These are phyloP conservation scores for Alternaria conjuncta DNA, from an alignment of 2,329 filamentous ascomycete genomes.

Conservation along the genomic window DNA sequence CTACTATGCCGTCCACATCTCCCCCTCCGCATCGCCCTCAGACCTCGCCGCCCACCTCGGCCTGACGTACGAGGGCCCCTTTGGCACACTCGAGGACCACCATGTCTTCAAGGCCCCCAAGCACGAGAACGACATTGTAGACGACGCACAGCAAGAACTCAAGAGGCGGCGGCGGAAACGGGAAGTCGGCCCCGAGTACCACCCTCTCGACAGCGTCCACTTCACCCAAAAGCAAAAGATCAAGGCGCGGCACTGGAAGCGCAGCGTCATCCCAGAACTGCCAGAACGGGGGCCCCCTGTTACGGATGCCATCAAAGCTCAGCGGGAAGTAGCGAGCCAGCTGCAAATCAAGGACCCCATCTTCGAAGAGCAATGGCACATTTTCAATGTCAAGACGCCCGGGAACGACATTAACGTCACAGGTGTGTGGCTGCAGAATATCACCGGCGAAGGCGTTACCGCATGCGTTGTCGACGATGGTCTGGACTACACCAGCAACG, in stretches of 20 bases:
- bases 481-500: constrained; percentile 91
- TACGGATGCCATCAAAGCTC: constrained; percentile 57
- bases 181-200: constrained; percentile 49
- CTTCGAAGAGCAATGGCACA: constrained; percentile 93
- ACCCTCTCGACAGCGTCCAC: constrained; percentile 75
- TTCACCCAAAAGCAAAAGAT: constrained; percentile 80
- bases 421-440: constrained; percentile 85
- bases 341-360: constrained; percentile 88
- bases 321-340: constrained; percentile 53
- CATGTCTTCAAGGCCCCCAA: constrained; percentile 80
- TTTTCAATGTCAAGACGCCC: constrained; percentile 79
- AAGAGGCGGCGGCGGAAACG: constrained; percentile 69
- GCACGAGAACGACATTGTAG: constrained; percentile 61
- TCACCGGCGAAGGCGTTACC: constrained; percentile 87
- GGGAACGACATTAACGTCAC: constrained; percentile 98
- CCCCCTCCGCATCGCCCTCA: constrained; percentile 67
- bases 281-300: constrained; percentile 30
- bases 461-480: constrained; percentile 97
- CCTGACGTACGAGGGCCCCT: constrained; percentile 77
- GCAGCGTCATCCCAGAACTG: constrained; percentile 48
- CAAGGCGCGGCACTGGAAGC: constrained; percentile 67
- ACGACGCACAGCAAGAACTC: constrained; percentile 59
- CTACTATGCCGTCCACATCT: constrained; percentile 91
- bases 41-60: constrained; percentile 76
- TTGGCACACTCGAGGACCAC: constrained; percentile 80